These are phyloP conservation scores for Solanum peruvianum DNA, from an alignment of 257 asterid species.

Conservation along the genomic window DNA sequence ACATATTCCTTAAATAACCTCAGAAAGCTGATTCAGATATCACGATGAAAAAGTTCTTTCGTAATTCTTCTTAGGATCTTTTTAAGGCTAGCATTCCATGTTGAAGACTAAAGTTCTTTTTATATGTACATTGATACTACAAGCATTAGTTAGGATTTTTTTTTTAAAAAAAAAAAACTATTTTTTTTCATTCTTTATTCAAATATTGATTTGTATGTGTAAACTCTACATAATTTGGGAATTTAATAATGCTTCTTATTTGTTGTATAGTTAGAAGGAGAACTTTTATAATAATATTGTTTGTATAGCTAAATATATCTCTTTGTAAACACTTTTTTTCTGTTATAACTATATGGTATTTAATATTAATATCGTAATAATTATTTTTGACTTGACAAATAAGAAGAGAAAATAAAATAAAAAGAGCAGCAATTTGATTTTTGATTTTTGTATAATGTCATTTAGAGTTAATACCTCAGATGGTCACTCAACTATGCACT, in stretches of 20 bases:
- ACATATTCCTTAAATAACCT: background rate
- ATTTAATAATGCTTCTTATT: background rate
- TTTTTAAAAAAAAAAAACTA: background rate
- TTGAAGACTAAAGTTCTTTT: background rate
- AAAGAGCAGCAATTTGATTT: background rate
- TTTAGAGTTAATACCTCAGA: too few species aligned
- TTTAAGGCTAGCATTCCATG: too few species aligned
- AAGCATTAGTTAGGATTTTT: background rate
- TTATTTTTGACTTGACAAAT: background rate
- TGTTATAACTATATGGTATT: too few species aligned
- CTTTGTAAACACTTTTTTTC: too few species aligned
- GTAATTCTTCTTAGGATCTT: background rate
- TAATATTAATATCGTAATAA: too few species aligned
- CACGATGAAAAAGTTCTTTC: accelerated
- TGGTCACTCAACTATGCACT: too few species aligned
- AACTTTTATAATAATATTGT: background rate
- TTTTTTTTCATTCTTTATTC: background rate
- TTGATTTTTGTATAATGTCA: background rate
- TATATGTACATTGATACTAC: background rate
- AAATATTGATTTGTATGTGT: background rate
- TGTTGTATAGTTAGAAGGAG: background rate
- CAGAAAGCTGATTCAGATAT: accelerated
- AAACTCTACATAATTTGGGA: background rate
- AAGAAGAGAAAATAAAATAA: background rate
- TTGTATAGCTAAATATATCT: too few species aligned